Evolutionary conservation across 371 early-diverging fungal species (phyloP).

Genomic region (Aphelidium insulamus): DNA sequence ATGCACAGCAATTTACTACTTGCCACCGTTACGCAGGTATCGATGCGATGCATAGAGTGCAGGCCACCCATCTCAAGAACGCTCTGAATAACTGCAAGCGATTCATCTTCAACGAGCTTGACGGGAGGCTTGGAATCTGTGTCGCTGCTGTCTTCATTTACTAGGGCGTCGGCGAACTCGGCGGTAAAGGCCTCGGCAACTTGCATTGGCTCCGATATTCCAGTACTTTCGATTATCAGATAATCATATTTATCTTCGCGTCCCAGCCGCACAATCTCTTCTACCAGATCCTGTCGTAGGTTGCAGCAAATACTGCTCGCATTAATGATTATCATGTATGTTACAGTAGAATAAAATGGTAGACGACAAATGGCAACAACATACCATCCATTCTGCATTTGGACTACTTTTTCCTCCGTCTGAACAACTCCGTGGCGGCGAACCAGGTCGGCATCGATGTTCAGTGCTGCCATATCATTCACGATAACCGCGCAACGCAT

Average conservation of each 20-base stretch:
- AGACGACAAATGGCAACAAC: background rate
- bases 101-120: slow-evolving; percentile 1
- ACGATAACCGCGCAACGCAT: no score
- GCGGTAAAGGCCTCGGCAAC: slow-evolving; percentile 4
- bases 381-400: slow-evolving; percentile 2
- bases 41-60: slow-evolving; percentile 1
- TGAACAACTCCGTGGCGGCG: background rate
- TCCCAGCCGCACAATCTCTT: slow-evolving; percentile 2
- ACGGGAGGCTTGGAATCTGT: background rate
- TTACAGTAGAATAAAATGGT: background rate
- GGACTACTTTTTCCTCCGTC: background rate
- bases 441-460: slow-evolving; percentile 2
- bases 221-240: slow-evolving; percentile 5
- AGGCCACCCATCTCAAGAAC: background rate
- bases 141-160: background rate
- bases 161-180: background rate
- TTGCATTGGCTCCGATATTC: slow-evolving; percentile 6
- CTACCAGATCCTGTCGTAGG: background rate
- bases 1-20: no score
- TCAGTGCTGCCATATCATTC: background rate
- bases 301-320: background rate
- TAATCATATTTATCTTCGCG: slow-evolving; percentile 3
- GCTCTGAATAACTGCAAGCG: background rate
- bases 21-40: slow-evolving; percentile 8
- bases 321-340: background rate